Percentiles rank a stretch among this genome's conserved stretches.
Evolutionary conservation across 805 yeast genomes (phyloP).

Genomic region (Limtongia smithiae): DNA sequence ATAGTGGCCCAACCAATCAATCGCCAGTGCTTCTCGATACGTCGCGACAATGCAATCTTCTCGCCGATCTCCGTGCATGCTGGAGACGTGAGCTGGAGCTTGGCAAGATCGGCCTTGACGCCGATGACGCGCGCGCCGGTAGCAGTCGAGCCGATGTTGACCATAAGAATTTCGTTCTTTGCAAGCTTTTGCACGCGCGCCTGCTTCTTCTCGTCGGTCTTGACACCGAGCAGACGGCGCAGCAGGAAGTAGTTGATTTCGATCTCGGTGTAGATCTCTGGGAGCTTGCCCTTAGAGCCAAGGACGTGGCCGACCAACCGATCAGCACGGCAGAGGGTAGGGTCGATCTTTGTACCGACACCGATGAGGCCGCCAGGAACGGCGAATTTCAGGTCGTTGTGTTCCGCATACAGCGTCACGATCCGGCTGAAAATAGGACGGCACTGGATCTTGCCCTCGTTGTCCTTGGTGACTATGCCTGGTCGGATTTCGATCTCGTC

Average conservation of each 20-base stretch:
- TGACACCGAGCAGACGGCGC: constrained; percentile 96
- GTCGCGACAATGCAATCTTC: constrained; percentile 96
- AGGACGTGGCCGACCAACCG: constrained; percentile 98
- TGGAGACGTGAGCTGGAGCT: constrained; percentile 92
- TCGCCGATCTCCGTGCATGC: constrained; percentile 98
- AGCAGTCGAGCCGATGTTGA: constrained; percentile 97
- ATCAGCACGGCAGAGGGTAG: constrained; percentile 98
- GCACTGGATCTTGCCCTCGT: constrained; percentile 82
- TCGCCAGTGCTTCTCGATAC: constrained; percentile 99
- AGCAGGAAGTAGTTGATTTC: constrained; percentile 95
- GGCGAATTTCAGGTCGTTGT: constrained; percentile 95
- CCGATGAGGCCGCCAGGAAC: constrained; percentile 99
- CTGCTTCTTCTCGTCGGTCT: constrained; percentile 77
- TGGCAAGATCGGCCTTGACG: constrained; percentile 98
- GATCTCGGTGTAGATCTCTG: constrained; percentile 93
- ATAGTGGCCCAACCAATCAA: constrained; percentile 95
- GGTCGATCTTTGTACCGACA: constrained; percentile 98
- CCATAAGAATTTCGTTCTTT: constrained; percentile 95
- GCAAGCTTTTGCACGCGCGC: constrained; percentile 95
- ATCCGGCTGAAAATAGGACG: constrained; percentile 92
- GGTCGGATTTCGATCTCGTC: constrained; percentile 99
- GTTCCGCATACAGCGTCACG: constrained; percentile 93
- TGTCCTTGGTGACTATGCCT: constrained; percentile 96
- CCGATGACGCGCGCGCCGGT: constrained; percentile 99
- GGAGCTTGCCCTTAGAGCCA: constrained; percentile 94